Conservation (phyloP, 495 filamentous ascomycete species). For the Paragyromitra xinjiangensis region DNA sequence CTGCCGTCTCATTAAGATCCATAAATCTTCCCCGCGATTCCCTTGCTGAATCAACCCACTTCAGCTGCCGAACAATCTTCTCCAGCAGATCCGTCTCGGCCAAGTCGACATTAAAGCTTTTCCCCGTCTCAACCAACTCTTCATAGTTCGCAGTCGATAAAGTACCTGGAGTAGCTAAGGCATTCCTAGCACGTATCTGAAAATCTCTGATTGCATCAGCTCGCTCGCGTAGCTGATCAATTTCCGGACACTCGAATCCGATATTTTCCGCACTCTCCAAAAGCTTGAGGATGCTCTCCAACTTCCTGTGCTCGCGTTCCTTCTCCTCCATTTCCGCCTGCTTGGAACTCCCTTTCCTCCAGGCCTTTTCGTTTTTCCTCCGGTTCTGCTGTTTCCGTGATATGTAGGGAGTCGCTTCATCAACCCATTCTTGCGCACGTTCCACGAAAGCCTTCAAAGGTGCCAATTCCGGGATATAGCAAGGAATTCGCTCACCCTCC, state of each 20-base stretch:
- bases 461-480: conserved; percentile 83
- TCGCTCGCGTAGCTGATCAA: conserved; percentile 83
- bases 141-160: conserved; percentile 79
- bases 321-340: conserved; percentile 85
- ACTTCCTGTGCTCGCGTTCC: conserved; percentile 85
- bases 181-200: conserved; percentile 76
- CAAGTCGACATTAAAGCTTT: conserved; percentile 91
- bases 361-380: conserved; percentile 93
- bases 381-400: conserved; percentile 98
- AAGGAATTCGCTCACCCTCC: conserved; percentile 98
- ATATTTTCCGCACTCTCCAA: conserved; percentile 85
- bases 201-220: conserved; percentile 87
- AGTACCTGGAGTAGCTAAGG: conserved; percentile 69
- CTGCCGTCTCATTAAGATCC: conserved; percentile 77
- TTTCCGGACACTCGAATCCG: conserved; percentile 94
- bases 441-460: conserved; percentile 89
- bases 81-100: conserved; percentile 89
- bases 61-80: conserved; percentile 80
- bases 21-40: conserved; percentile 69
- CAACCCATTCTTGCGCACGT: conserved; percentile 96
- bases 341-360: conserved; percentile 74
- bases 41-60: conserved; percentile 83
- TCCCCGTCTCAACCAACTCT: conserved; percentile 85
- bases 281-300: conserved; percentile 87
- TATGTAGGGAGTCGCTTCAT: conserved; percentile 96